Evolutionary conservation across 2,329 filamentous ascomycete genomes (phyloP).

Genomic region (Alternaria longipes): DNA sequence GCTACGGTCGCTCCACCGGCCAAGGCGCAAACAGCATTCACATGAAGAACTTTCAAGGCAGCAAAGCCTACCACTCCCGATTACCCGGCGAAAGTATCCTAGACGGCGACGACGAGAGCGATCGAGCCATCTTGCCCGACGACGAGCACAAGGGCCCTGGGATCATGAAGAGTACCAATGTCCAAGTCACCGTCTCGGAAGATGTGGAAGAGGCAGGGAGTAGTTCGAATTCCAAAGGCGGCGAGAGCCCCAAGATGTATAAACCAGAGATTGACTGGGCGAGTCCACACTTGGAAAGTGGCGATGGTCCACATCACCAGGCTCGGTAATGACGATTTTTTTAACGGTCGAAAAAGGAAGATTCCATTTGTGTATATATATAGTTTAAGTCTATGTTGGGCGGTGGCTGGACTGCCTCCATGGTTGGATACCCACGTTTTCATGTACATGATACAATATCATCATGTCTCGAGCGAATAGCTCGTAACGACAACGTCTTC

Average conservation of each 20-base stretch:
- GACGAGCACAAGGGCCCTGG: constrained; percentile 29
- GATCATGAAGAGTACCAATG: constrained; percentile 38
- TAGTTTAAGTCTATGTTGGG: neutral
- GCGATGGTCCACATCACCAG: neutral
- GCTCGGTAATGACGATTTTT: neutral
- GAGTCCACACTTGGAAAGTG: constrained; percentile 7
- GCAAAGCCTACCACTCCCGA: constrained; percentile 34
- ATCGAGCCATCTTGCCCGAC: constrained; percentile 34
- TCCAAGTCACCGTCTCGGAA: constrained; percentile 32
- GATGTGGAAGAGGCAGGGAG: neutral
- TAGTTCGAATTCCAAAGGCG: neutral
- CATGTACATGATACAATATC: neutral
- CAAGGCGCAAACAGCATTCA: constrained; percentile 16
- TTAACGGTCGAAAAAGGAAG: neutral
- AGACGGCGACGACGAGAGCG: constrained; percentile 38
- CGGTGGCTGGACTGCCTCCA: neutral
- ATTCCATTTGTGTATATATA: neutral
- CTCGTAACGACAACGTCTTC: neutral
- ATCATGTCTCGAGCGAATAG: neutral
- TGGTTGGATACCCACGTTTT: constrained; percentile 5
- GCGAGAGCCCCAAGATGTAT: constrained; percentile 6
- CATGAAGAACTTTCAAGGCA: constrained; percentile 25
- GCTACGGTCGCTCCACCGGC: constrained; percentile 17
- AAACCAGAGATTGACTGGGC: constrained; percentile 22
- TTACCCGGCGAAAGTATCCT: constrained; percentile 33